A percentile compares a stretch with the other conserved stretches of the same genome.
These are phyloP conservation scores for Fusarium tupiense DNA, from an alignment of 2,329 filamentous ascomycete species.

Conservation along the genomic window DNA sequence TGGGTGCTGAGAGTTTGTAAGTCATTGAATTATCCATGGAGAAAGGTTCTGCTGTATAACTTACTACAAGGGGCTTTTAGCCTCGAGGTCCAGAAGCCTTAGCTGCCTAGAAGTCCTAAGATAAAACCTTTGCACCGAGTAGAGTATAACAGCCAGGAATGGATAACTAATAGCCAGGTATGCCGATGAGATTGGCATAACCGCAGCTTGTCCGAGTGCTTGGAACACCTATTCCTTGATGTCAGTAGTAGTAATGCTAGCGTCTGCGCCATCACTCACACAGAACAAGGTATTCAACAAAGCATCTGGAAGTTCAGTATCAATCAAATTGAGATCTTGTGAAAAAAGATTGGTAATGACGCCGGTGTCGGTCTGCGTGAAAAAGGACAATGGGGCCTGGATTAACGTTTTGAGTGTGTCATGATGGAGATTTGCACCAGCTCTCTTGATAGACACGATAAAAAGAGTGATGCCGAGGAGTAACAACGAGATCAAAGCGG, in stretches of 20 bases:
- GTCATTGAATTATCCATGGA: conserved; percentile 1
- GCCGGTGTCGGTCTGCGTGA: conserved; percentile 54
- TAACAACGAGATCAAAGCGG: conserved; percentile 31
- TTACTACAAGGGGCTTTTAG: conserved; percentile 61
- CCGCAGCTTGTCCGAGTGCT: conserved; percentile 44
- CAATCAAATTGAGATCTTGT: conserved; percentile 55
- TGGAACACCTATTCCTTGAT: background rate
- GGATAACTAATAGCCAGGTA: conserved; percentile 63
- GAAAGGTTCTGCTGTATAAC: background rate
- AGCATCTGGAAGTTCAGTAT: conserved; percentile 50
- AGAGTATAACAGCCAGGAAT: conserved; percentile 57
- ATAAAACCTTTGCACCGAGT: conserved; percentile 65
- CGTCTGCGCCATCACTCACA: background rate
- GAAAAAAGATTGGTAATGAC: conserved; percentile 56
- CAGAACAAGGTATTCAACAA: conserved; percentile 27
- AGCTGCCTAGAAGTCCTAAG: conserved; percentile 69
- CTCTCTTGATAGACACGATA: conserved; percentile 42
- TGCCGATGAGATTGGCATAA: conserved; percentile 55
- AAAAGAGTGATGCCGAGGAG: conserved; percentile 26
- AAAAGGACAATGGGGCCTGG: conserved; percentile 53
- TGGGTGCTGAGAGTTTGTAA: conserved; percentile 49
- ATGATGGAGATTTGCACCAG: conserved; percentile 47
- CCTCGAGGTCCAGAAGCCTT: conserved; percentile 68
- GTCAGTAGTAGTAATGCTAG: background rate
- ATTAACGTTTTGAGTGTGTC: conserved; percentile 47